Base-by-base conservation (phyloP, 2,329 filamentous ascomycete genomes). In the Phyllosticta capitalensis region DNA sequence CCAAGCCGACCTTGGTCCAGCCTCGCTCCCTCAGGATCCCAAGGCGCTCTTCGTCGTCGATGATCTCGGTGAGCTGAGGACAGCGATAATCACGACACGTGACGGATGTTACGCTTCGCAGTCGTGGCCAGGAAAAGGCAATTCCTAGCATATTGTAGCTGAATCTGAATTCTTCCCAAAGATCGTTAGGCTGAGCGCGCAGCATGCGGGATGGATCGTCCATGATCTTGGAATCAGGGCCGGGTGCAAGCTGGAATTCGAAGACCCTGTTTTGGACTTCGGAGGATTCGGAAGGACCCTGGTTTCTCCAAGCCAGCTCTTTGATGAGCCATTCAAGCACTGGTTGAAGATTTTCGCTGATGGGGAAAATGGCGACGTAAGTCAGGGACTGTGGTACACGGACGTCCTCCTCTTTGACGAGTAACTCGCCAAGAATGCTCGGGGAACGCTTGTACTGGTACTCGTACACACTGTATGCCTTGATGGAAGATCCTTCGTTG, bases 401-500 rank as follows among this genome's bases (percentile, higher is more conserved):
- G 12, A 22, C 22, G 10, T 54, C 56, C 51, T 30, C 30, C 9
- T 24, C 49, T 4, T 24, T 17, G 14, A 28, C 9, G n/a, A 59
- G 56, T 10, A 59, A 45, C 38, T 54, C 51, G 12, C 19, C 30
- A 24, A 89, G 73, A 59, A 88, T 77, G 14, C 84, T 84, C 0
- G 84, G 86, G 6, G 86, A 80, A 1, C 79, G 76, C 52, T 83
- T 83, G 38, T 85, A 76, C 66, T 86, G 89, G 72, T 86, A 90
- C 65, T 90, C 85, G 68, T 89, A 87, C 3, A 82, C 84, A 53
- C 81, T 80, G 72, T 89, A 92, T 5, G 83, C 86, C 60, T 80
- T 79, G n/a, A 87, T 79, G 4, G 84, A 89, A 0, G 87, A 89
- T 9, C 87, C 87, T 73, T 92, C 88, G 68, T 92, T 92, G 63